Evolutionary conservation across 768 basidiomycete genomes (phyloP).

Genomic region (Amanita exitialis): DNA sequence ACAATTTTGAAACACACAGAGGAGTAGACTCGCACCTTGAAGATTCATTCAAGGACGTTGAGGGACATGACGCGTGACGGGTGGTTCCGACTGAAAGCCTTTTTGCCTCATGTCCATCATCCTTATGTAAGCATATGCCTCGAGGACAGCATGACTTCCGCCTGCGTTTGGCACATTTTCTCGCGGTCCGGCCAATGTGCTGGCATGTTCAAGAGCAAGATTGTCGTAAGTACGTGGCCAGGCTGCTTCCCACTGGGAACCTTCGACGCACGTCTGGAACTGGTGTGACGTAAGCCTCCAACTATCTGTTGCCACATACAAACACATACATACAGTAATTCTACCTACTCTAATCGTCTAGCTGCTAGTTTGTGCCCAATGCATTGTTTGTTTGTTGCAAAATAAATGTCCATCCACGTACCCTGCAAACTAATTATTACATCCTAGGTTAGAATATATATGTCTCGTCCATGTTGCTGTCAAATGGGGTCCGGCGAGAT

Average conservation of each 20-base stretch:
- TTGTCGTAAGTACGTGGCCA: not conserved
- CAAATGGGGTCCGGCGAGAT: not conserved
- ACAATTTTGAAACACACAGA: not conserved
- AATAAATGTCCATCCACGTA: no score
- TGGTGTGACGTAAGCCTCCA: not conserved
- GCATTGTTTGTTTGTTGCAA: no score
- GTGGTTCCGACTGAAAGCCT: not conserved
- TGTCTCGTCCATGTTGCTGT: not conserved
- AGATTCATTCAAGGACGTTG: not conserved
- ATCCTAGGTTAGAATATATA: not conserved
- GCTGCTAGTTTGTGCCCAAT: no score
- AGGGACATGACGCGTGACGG: not conserved
- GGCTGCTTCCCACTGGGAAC: not conserved
- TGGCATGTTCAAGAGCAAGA: no score
- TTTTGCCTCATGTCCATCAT: constrained; percentile 6
- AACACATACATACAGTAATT: not conserved
- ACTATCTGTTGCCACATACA: not conserved
- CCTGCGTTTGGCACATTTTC: not conserved
- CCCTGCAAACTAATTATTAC: no score
- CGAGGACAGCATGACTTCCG: not conserved
- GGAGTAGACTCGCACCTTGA: not conserved
- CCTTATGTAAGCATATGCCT: constrained; percentile 5
- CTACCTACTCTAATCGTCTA: no score
- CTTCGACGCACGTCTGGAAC: not conserved
- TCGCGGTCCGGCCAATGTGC: not conserved